These are phyloP conservation scores for Henckelia pumila DNA, from an alignment of 257 asterid species.

Conservation along the genomic window DNA sequence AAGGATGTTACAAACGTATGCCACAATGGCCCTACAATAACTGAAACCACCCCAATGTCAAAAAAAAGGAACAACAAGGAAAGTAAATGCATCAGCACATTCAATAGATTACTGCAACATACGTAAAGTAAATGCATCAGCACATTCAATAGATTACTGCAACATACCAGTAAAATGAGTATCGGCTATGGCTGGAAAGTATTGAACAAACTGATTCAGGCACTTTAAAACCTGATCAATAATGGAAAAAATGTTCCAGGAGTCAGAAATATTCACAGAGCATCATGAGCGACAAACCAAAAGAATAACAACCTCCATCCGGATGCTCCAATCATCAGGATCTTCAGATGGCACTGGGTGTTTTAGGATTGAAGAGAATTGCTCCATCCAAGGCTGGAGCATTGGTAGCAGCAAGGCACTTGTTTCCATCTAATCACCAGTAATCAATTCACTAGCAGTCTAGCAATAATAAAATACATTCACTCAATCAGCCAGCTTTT, in stretches of 20 bases:
- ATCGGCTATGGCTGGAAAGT: constrained; percentile 69
- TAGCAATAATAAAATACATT: constrained; percentile 26
- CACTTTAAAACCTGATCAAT: constrained; percentile 79
- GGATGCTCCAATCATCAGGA: constrained; percentile 96
- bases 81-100: constrained; percentile 17
- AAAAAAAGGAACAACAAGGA: constrained; percentile 21
- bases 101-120: constrained; percentile 17
- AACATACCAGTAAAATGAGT: constrained; percentile 59
- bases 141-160: constrained; percentile 13
- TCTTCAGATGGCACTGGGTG: constrained; percentile 88
- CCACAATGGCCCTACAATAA: constrained; percentile 86
- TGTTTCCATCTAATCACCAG: constrained; percentile 62
- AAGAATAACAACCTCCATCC: constrained; percentile 74
- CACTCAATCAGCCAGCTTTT: constrained; percentile 25
- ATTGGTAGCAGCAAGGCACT: constrained; percentile 66
- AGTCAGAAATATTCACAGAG: constrained; percentile 19
- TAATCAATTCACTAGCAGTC: constrained; percentile 18
- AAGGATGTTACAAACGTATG: constrained; percentile 82
- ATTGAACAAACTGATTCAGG: constrained; percentile 82
- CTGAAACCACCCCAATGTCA: constrained; percentile 44
- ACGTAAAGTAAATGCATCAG: constrained; percentile 34
- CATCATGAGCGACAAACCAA: constrained; percentile 24
- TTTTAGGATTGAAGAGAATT: constrained; percentile 59
- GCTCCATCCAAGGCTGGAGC: constrained; percentile 92
- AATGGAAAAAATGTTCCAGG: constrained; percentile 16